Base-by-base conservation (phyloP, 1,139 yeast species). In the Saccharomyces hybrid region DNA sequence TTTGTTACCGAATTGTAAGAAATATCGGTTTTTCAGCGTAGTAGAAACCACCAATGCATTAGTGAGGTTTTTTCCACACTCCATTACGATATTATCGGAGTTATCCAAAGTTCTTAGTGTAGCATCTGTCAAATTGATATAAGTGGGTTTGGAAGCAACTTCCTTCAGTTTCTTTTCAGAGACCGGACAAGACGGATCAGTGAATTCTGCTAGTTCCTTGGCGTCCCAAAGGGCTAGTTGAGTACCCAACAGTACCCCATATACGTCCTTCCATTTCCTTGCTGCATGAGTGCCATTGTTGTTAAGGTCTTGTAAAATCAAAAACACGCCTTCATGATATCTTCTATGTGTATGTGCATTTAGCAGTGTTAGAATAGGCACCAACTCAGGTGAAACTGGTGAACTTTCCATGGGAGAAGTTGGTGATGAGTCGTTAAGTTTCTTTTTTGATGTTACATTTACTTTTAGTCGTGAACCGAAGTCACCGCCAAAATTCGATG, bases 161-260 rank as follows among this genome's bases (percentile, higher is more conserved):
- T 83, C 78, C 55, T 77, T 80, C 57, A 81, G 69, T 54, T 82
- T 70, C 25, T 78, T 79, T 28, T 77, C 80, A 2, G 77, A 81
- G 62, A 76, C 73, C 57, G 72, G 73, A 19, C 44, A 16, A 58
- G 75, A 75, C 3, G 48, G 42, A 6, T 50, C 52, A 64, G 75
- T 79, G 19, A 55, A 51, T 55, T 76, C 78, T 29, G 88, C 87
- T 58, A 90, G 74, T 58, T 80, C 80, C 47, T 84, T 84, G 1
- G 96, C 95, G 70, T 89, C 91, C 97, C 97, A 91, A 60, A 88
- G 81, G 0, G 97, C 95, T 57, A 93, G 74, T 64, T 90, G 96
- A 57, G 90, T 88, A 14, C 99, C 99, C 7, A 89, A 82, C 49
- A 93, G 75, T 28, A 88, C 89, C 49, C 96, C 98, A 70, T 87